Evolutionary conservation across 2,329 filamentous ascomycete genomes (phyloP).

Genomic region (Fusarium nurragi): DNA sequence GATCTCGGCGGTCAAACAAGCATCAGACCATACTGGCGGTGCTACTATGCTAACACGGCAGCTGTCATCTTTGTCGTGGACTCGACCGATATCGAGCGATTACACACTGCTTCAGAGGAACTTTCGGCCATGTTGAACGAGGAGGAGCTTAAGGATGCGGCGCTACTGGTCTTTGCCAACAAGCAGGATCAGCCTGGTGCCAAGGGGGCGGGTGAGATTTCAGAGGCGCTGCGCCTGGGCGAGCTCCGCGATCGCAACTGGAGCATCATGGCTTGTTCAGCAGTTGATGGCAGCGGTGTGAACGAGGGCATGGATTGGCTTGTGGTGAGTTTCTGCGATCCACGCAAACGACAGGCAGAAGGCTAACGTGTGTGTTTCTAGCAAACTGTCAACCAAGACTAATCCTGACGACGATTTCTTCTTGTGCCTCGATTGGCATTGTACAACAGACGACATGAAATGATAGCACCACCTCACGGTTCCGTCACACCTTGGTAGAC

Average conservation of each 20-base stretch:
- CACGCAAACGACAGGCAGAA: neutral
- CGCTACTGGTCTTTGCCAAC: slow-evolving; percentile 95
- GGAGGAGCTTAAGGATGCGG: slow-evolving; percentile 93
- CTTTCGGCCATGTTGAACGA: slow-evolving; percentile 95
- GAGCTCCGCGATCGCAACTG: slow-evolving; percentile 97
- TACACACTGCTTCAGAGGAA: slow-evolving; percentile 93
- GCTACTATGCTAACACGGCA: slow-evolving; percentile 98
- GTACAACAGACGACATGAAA: slow-evolving; percentile 49
- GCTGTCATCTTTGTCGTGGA: slow-evolving; percentile 99
- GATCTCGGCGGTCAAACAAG: slow-evolving; percentile 98
- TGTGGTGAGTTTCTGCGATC: slow-evolving; percentile 68
- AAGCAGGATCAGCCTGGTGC: slow-evolving; percentile 98
- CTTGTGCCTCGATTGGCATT: slow-evolving; percentile 38
- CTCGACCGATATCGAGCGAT: slow-evolving; percentile 94
- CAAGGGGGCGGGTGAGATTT: slow-evolving; percentile 96
- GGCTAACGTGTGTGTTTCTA: slow-evolving; percentile 26
- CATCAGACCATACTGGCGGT: slow-evolving; percentile 98
- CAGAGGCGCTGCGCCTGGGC: slow-evolving; percentile 87
- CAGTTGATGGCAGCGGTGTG: slow-evolving; percentile 93
- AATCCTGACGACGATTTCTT: slow-evolving; percentile 32
- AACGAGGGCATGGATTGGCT: slow-evolving; percentile 99
- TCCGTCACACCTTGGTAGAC: slow-evolving; percentile 44
- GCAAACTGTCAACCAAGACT: slow-evolving; percentile 53
- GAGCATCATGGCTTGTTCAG: slow-evolving; percentile 98
- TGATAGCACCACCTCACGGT: slow-evolving; percentile 43